Conservation (phyloP, 352 stramenopile species). For the Pythium oligandrum region DNA sequence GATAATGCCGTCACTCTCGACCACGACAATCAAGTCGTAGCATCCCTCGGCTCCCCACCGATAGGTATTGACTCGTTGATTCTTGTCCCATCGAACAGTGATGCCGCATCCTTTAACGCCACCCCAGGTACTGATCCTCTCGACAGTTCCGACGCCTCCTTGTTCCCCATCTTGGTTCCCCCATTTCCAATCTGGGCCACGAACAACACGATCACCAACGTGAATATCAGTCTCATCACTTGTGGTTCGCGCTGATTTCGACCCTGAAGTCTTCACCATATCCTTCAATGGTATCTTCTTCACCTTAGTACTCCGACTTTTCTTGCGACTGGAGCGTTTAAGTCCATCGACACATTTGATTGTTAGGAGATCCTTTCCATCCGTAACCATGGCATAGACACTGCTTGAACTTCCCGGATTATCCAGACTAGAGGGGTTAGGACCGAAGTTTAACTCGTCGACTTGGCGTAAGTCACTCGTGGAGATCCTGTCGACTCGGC, state of each 20-base stretch:
- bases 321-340: conserved; percentile 32
- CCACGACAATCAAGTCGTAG: conserved; percentile 72
- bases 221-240: conserved; percentile 23
- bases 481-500: conserved; percentile 57
- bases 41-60: conserved; percentile 71
- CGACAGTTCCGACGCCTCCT: conserved; percentile 57
- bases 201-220: conserved; percentile 65
- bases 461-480: conserved; percentile 32
- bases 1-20: conserved; percentile 40
- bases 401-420: conserved; percentile 45
- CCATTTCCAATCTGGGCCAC: conserved; percentile 80
- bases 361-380: conserved; percentile 53
- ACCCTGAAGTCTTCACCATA: conserved; percentile 3
- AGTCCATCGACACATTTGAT: conserved; percentile 63
- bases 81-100: conserved; percentile 80
- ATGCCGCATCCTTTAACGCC: conserved; percentile 70
- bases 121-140: conserved; percentile 75
- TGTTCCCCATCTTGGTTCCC: conserved; percentile 70
- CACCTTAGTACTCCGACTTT: conserved; percentile 20
- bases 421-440: conserved; percentile 24
- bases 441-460: conserved; percentile 55
- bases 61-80: conserved; percentile 81
- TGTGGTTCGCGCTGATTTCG: conserved; percentile 5
- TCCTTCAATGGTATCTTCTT: conserved; percentile 18
- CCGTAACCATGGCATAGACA: conserved; percentile 70